phyloP scores from a whole-genome alignment of 768 basidiomycete genomes.

The Sutorius australiensis region DNA sequence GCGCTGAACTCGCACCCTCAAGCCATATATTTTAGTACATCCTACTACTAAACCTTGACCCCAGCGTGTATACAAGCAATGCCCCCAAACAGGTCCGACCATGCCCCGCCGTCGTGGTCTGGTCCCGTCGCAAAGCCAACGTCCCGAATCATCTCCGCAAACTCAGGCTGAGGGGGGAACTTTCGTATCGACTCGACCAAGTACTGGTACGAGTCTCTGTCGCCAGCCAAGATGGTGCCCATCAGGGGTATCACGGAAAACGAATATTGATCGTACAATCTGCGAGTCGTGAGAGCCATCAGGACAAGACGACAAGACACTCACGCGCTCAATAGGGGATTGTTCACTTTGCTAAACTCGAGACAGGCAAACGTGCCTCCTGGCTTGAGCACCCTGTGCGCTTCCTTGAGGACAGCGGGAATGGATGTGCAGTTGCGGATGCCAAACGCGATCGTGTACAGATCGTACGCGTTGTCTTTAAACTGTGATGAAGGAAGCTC shows the following conservation, averaged over 20 bases:
- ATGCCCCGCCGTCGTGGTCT: constrained; percentile 77
- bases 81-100: constrained; percentile 83
- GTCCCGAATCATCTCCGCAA: constrained; percentile 83
- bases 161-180: constrained; percentile 86
- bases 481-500: constrained; percentile 63
- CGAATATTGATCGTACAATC: constrained; percentile 91
- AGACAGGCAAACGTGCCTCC: constrained; percentile 94
- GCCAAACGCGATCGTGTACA: constrained; percentile 98
- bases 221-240: constrained; percentile 95
- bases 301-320: constrained; percentile 29
- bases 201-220: constrained; percentile 95
- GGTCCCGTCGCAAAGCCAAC: constrained; percentile 77
- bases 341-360: constrained; percentile 91
- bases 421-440: constrained; percentile 97
- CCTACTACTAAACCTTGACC: constrained; percentile 51
- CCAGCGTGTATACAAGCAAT: constrained; percentile 83
- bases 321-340: constrained; percentile 82
- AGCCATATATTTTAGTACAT: no score
- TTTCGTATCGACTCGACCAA: constrained; percentile 94
- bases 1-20: constrained; percentile 15
- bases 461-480: constrained; percentile 79
- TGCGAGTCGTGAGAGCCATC: constrained; percentile 31
- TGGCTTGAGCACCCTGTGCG: constrained; percentile 91
- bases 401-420: constrained; percentile 81
- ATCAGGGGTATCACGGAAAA: constrained; percentile 93